Evolutionary conservation across 1,284 basidiomycete species (phyloP), one percentile per base, ranked within the genome.

Genomic region (Chalciporus sp.): DNA sequence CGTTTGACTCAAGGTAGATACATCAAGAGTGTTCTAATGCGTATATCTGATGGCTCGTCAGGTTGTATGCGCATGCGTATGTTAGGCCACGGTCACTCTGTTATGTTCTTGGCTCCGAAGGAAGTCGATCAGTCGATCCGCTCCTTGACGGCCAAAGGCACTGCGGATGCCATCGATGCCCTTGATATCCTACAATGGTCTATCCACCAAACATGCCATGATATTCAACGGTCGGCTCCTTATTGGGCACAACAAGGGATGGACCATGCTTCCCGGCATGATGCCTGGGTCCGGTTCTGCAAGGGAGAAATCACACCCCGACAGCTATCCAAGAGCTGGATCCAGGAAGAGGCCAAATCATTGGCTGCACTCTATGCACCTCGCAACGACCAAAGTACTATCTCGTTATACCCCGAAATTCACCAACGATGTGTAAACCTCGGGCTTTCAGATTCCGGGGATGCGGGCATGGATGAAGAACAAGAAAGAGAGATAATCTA

Each of bases 61-160:
- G 77, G 76, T 1, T 80, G 78, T 49, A 79, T 80, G 77, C 69
- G 78, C 27, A 76, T 82, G 80, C 72, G 81, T 3, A 73, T 76
- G 53, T 68, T 82, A 0, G 81, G 82, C 5, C 62, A 68, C 11
- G 78, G 77, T 0, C 82, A 83, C 47, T 75, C 76, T 0, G 64
- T 83, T 23, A 67, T 77, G 59, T 83, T 83, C 60, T 75, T 78
- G 28, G 80, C 78, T 7, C 77, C 82, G 17, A 61, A 63, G 1
- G 79, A 83, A 26, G 68, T 83, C 6, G 77, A 80, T 47, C 61
- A 59, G 19, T 52, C 55, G 0, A 82, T 83, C 29, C 74, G 77
- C 9, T 53, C 52, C 3, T 54, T 63, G 7, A 58, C 53, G 12
- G 49, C 43, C 0, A 63, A 67, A n/a, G 10, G 0, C 3, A 11